Evolutionary conservation across 2,329 filamentous ascomycete species (phyloP), one percentile per base, ranked within the genome.

Genomic region (Colletotrichum liaoningense): DNA sequence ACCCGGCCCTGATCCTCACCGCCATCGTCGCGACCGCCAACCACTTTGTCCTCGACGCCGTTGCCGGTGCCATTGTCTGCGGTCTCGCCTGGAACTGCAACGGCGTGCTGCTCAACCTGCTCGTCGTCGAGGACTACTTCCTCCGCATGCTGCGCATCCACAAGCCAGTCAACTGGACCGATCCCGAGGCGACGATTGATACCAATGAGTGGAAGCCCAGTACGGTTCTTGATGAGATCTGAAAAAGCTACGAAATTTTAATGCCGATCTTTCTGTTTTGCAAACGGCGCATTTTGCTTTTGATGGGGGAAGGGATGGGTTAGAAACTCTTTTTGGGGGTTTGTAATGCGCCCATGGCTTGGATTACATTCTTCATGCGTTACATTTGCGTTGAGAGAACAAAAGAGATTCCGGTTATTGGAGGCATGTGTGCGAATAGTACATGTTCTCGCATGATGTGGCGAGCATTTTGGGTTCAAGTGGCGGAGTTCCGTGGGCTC

Each of bases 21-120:
- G 92, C 91, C 30, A 94, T 94, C 75, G 86, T 94, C 28, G 89
- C 92, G 3, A 94, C 92, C 0, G 92, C 92, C 58, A 94, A 94
- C 79, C 92, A 94, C 81, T 93, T 93, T 79, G 87, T 94, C 60
- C 87, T 94, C 7, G 93, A 94, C 79, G 92, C 93, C 0, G 88
- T 93, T 1, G 93, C 92, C 0, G 93, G 92, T 16, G 90, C 91
- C 6, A 78, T 88, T 38, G 91, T 94, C 3, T 94, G 92, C 77
- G 85, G 84, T 3, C 75, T 93, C 5, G 92, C 91, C 1, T 94
- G 92, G 92, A 81, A 87, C 69, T 80, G 81, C 59, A 89, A 89
- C 76, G 80, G 80, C 35, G 77, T 88, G 19, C 79, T 94, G 68
- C 82, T 93, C 67, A 94, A 94, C 79, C 80, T 94, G 67, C 81